phyloP scores from a whole-genome alignment of 1,139 yeast species.

The Waltiozyma sp. region DNA sequence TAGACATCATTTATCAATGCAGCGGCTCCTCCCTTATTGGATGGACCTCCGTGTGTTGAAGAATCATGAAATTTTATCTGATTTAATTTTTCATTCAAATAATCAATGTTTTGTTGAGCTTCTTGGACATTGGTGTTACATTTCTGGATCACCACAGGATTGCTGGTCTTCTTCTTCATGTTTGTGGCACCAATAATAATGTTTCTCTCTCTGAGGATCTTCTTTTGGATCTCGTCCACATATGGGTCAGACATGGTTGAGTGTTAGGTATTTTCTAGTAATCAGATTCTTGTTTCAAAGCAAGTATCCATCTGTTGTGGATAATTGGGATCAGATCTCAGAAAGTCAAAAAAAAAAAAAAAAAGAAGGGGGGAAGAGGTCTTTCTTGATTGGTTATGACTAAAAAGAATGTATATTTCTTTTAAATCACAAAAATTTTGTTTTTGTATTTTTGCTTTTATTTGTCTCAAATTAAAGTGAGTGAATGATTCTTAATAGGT shows the following conservation, averaged over 20 bases:
- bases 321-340: not conserved
- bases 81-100: conserved; percentile 65
- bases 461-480: no score
- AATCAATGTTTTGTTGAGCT: conserved; percentile 83
- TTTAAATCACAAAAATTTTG: no score
- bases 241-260: conserved; percentile 14
- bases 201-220: conserved; percentile 80
- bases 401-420: no score
- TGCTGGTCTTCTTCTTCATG: conserved; percentile 65
- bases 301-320: not conserved
- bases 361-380: no score
- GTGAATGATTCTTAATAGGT: no score
- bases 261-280: not conserved
- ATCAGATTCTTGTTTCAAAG: not conserved
- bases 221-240: conserved; percentile 52
- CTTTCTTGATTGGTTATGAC: no score
- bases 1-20: no score
- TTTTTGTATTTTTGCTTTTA: no score
- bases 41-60: no score
- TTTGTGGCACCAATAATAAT: conserved; percentile 81
- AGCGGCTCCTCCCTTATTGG: no score
- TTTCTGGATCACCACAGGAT: conserved; percentile 75
- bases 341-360: no score
- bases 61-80: conserved; percentile 40
- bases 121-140: conserved; percentile 88